Evolutionary conservation across 345 rosid species (phyloP).

Genomic region (Boechera retrofracta): DNA sequence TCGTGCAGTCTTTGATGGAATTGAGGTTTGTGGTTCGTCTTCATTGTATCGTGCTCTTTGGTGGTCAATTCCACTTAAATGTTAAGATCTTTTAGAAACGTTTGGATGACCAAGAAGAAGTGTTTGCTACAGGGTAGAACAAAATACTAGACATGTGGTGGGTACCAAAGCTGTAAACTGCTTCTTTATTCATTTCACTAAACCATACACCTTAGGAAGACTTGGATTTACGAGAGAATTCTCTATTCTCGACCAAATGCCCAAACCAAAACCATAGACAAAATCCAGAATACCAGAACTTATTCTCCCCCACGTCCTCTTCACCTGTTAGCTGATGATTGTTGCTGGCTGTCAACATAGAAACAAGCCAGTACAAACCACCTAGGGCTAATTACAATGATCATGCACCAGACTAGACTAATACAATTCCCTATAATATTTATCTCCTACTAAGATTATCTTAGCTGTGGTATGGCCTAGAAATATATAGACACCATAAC

Average conservation of each 20-base stretch:
- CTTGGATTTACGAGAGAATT: neutral
- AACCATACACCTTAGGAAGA: too few species aligned
- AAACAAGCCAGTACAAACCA: neutral
- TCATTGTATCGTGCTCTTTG: slow-evolving; percentile 13
- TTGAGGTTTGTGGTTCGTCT: slow-evolving; percentile 63
- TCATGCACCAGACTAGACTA: slow-evolving; percentile 5
- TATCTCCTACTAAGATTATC: slow-evolving; percentile 17
- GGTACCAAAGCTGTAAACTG: neutral
- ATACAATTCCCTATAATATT: neutral
- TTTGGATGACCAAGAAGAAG: slow-evolving; percentile 15
- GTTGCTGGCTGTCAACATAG: slow-evolving; percentile 4
- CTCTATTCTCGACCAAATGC: neutral
- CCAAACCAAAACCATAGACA: neutral
- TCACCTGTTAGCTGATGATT: slow-evolving; percentile 5
- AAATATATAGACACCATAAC: neutral
- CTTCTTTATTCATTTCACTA: neutral
- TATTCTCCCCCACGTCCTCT: neutral
- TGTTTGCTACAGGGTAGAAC: neutral
- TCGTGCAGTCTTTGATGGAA: slow-evolving; percentile 79
- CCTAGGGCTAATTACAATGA: neutral
- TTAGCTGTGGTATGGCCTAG: slow-evolving; percentile 30
- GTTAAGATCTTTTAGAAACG: slow-evolving; percentile 1
- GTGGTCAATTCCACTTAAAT: neutral
- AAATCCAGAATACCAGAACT: neutral
- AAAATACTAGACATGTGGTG: slow-evolving; percentile 3